These are phyloP conservation scores for Penicillium glabrum DNA, from an alignment of 2,329 filamentous ascomycete genomes.

Conservation along the genomic window DNA sequence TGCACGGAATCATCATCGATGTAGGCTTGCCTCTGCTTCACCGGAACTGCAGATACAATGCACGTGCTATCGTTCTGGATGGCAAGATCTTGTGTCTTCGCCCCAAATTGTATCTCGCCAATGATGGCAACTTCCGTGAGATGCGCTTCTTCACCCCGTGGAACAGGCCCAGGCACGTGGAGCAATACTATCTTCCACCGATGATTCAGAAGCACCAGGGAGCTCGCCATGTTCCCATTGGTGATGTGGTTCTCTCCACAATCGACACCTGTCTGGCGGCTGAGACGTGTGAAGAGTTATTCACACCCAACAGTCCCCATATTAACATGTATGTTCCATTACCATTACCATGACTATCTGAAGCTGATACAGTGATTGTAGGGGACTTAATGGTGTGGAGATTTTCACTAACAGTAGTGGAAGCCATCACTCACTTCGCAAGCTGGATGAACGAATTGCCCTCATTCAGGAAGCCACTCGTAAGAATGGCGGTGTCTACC, in stretches of 20 bases:
- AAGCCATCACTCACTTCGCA: constrained; percentile 67
- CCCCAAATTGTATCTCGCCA: constrained; percentile 70
- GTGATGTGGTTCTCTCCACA: constrained; percentile 65
- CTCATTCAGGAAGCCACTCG: constrained; percentile 67
- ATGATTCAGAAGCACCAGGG: constrained; percentile 59
- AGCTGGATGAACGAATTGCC: constrained; percentile 63
- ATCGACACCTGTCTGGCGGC: constrained; percentile 63
- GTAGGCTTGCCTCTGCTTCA: constrained; percentile 48
- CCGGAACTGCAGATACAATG: constrained; percentile 5
- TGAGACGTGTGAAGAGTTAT: constrained; percentile 70
- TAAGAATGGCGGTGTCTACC: constrained; percentile 9
- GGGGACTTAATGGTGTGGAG: constrained; percentile 57
- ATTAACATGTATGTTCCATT: constrained; percentile 5
- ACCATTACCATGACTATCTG: accelerated
- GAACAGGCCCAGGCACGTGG: constrained; percentile 55
- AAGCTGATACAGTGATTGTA: neutral
- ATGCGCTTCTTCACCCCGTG: constrained; percentile 65
- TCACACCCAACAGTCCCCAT: constrained; percentile 47
- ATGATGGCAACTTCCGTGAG: constrained; percentile 63
- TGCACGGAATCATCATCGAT: constrained; percentile 66
- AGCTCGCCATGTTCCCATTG: constrained; percentile 61
- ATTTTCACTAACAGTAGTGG: constrained; percentile 71
- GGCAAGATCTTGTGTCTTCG: constrained; percentile 69
- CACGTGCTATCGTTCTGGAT: constrained; percentile 58
- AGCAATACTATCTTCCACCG: constrained; percentile 64